Evolutionary conservation across 2,329 filamentous ascomycete species (phyloP), one percentile per base, ranked within the genome.

Genomic region (Coleophoma cylindrospora): DNA sequence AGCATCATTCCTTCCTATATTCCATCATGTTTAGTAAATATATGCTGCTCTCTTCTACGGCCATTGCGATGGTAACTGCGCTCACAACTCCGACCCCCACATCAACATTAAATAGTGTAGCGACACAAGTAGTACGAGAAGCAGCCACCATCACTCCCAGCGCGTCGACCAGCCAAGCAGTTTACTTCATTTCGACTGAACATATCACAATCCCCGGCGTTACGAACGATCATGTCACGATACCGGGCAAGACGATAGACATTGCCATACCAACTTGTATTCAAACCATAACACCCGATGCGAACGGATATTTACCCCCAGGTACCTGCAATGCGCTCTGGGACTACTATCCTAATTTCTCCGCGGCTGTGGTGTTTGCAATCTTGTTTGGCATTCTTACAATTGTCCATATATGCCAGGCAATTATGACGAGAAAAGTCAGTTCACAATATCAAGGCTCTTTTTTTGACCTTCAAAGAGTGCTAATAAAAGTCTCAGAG

Each of bases 281-380:
- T 1, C 67, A 68, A 49, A 71, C 67, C 4, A 59, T 66, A 5
- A 52, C 54, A 8, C 66, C 67, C 10, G 67, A 64, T 11, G 63
- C 64, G 37, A 62, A 68, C 56, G 67, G 67, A 38, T 66, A 68
- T 49, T 54, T 70, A 1, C 66, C 66, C 7, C 65, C 66, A 2
- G 65, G 64, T 27, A 61, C 64, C 1, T 70, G 68, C 51, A 61
- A 65, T 43, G 57, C 55, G 7, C 55, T 67, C n/a, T 68, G 62
- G 48, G 44, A 55, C 12, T 71, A 68, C 54, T 67, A 66, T 41
- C 68, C 68, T 3, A 68, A 63, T n/a, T 63, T 67, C 41, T 60
- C 37, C 2, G 64, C 65, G 0, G 67, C 69, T 2, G 47, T 69
- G 6, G 46, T 64, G 7, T 64, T 66, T 49, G 45, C 64, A 4